Evolutionary conservation across 2,329 filamentous ascomycete species (phyloP).

Genomic region (Coniella vitis): DNA sequence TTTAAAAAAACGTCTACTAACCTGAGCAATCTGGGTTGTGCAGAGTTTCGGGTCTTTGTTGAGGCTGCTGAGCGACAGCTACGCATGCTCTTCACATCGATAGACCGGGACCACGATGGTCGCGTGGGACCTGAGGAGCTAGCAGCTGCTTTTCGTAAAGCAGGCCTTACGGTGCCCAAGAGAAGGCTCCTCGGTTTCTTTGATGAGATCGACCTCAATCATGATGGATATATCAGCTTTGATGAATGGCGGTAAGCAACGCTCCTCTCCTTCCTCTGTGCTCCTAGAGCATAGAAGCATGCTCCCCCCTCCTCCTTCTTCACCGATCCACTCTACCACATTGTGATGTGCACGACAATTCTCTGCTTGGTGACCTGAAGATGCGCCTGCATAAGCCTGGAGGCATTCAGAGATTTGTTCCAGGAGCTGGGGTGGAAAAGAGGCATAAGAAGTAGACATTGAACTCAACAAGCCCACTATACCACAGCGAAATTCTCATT

Average conservation of each 20-base stretch:
- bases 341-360: neutral
- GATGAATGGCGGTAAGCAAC: slow-evolving; percentile 90
- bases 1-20: slow-evolving; percentile 1
- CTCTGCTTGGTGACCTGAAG: too few species aligned
- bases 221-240: slow-evolving; percentile 82
- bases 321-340: neutral
- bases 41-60: slow-evolving; percentile 88
- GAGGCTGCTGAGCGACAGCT: slow-evolving; percentile 81
- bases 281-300: neutral
- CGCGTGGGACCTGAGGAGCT: slow-evolving; percentile 84
- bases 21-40: slow-evolving; percentile 5
- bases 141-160: slow-evolving; percentile 65
- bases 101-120: slow-evolving; percentile 80
- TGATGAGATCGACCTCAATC: slow-evolving; percentile 78
- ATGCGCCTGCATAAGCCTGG: too few species aligned
- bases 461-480: neutral
- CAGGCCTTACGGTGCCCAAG: slow-evolving; percentile 71
- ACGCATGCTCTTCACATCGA: slow-evolving; percentile 71
- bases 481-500: neutral
- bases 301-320: neutral
- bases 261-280: slow-evolving; percentile 13
- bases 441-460: neutral
- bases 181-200: slow-evolving; percentile 82
- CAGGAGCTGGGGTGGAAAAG: neutral
- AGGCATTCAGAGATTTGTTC: neutral